Evolutionary conservation across 768 basidiomycete species (phyloP).

Genomic region (Termitomyces sp.): DNA sequence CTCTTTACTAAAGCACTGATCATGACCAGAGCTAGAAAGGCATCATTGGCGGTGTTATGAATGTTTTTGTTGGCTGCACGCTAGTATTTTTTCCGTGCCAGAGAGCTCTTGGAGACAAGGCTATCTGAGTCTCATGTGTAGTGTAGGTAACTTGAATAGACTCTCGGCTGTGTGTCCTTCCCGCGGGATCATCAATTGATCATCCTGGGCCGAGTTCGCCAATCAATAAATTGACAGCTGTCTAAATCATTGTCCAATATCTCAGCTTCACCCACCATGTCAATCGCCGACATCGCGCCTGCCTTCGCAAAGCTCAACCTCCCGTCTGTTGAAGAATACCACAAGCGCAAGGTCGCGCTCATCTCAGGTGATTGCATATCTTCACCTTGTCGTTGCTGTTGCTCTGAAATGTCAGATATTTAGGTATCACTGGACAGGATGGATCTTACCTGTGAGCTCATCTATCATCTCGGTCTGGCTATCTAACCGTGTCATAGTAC

Average conservation of each 20-base stretch:
- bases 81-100: too few relatives aligned
- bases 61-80: too few relatives aligned
- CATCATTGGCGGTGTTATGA: too few relatives aligned
- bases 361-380: slow-evolving; percentile 63
- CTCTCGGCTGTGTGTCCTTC: too few relatives aligned
- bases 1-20: background rate
- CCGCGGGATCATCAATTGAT: background rate
- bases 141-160: background rate
- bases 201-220: background rate
- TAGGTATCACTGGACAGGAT: slow-evolving; percentile 95
- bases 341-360: slow-evolving; percentile 88
- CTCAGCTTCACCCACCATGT: slow-evolving; percentile 30
- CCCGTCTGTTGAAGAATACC: slow-evolving; percentile 76
- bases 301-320: slow-evolving; percentile 51
- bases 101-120: too few relatives aligned
- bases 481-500: slow-evolving; percentile 42
- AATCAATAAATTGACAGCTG: slow-evolving; percentile 1
- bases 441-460: slow-evolving; percentile 83
- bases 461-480: slow-evolving; percentile 1
- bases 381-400: background rate
- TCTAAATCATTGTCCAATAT: background rate
- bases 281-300: slow-evolving; percentile 31
- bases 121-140: background rate
- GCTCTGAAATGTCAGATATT: slow-evolving; percentile 8
- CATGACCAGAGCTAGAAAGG: too few relatives aligned